These are phyloP conservation scores for Karstenula rhodostoma DNA, from an alignment of 2,329 filamentous ascomycete genomes.

Conservation along the genomic window DNA sequence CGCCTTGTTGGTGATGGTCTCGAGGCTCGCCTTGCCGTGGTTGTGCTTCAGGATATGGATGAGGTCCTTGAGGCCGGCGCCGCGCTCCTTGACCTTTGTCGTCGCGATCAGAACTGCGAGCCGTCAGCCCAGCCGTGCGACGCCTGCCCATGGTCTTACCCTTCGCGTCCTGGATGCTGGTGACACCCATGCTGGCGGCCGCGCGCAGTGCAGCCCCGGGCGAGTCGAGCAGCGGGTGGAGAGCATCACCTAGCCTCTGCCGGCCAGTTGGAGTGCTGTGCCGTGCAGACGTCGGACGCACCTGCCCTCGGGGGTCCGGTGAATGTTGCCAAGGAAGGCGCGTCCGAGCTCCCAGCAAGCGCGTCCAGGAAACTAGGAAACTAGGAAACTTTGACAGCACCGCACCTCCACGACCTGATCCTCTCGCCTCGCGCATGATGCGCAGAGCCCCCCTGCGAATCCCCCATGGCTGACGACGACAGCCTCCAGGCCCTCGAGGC, in stretches of 20 bases:
- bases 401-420: constrained; percentile 1
- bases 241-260: neutral
- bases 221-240: neutral
- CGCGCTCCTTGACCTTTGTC: constrained; percentile 52
- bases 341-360: constrained; percentile 34
- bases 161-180: constrained; percentile 47
- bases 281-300: neutral
- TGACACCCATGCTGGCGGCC: constrained; percentile 37
- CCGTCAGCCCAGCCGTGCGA: constrained; percentile 21
- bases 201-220: constrained; percentile 14
- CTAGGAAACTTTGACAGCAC: constrained; percentile 31
- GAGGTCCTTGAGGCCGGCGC: constrained; percentile 62
- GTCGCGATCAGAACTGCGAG: constrained; percentile 41
- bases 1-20: constrained; percentile 73
- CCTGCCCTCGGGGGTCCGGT: constrained; percentile 25
- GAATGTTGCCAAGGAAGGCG: constrained; percentile 24
- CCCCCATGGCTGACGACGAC: constrained; percentile 74
- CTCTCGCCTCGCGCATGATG: constrained; percentile 37
- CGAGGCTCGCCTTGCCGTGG: constrained; percentile 52
- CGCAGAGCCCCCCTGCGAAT: constrained; percentile 31
- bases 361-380: constrained; percentile 22
- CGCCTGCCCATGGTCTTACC: constrained; percentile 25
- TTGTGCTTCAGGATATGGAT: constrained; percentile 65
- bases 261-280: neutral
- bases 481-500: constrained; percentile 80